Evolutionary conservation across 495 filamentous ascomycete genomes (phyloP).

Genomic region (Podospora sp.): DNA sequence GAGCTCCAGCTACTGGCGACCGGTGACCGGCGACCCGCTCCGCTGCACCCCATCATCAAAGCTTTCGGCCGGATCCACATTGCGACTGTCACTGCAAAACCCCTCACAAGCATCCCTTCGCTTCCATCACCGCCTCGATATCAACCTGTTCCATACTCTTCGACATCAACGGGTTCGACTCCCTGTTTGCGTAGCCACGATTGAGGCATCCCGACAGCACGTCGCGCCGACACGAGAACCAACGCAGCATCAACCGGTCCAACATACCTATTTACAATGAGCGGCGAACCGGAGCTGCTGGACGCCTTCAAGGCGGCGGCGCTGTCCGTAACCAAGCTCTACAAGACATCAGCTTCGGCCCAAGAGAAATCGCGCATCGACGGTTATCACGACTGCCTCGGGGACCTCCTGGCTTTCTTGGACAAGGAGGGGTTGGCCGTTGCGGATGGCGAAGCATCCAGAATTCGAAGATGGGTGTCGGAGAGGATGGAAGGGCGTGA

Average conservation of each 20-base stretch:
- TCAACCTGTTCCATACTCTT: not conserved
- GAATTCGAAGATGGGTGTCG: slow-evolving; percentile 80
- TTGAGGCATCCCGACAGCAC: not conserved
- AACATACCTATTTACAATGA: slow-evolving; percentile 25
- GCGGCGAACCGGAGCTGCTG: slow-evolving; percentile 71
- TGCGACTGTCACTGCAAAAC: slow-evolving; percentile 6
- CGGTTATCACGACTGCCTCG: slow-evolving; percentile 93
- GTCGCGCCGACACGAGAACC: not conserved
- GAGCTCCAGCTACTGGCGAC: not conserved
- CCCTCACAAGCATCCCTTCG: slow-evolving; percentile 19
- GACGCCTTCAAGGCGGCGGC: slow-evolving; percentile 91
- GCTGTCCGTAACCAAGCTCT: slow-evolving; percentile 92
- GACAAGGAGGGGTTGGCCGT: slow-evolving; percentile 78
- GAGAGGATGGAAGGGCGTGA: slow-evolving; percentile 70
- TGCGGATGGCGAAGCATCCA: slow-evolving; percentile 78
- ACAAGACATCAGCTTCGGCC: slow-evolving; percentile 81
- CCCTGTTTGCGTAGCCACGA: not conserved
- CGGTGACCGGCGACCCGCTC: not conserved
- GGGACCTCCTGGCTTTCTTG: slow-evolving; percentile 82
- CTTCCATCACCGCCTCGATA: not conserved
- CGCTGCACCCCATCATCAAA: not conserved
- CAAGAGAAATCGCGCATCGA: slow-evolving; percentile 71
- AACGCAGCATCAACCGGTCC: not conserved
- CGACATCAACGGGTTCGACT: not conserved
- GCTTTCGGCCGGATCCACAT: slow-evolving; percentile 9